Conservation (phyloP, 805 yeast genomes). For the Metschnikowia dekortorum region DNA sequence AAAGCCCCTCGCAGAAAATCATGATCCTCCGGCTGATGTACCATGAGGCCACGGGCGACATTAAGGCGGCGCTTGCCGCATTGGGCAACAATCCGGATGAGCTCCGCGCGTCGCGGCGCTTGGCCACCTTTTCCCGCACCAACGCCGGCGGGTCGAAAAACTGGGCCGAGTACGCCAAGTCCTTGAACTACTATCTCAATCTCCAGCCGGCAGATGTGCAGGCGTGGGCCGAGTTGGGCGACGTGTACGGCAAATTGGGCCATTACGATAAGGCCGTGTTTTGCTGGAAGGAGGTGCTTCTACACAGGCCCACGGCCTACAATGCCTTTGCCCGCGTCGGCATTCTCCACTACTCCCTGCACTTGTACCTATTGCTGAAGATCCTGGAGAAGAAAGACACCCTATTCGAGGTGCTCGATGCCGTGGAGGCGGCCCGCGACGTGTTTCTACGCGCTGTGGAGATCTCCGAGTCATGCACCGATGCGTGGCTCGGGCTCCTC, state of each 20-base stretch:
- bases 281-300: conserved; percentile 65
- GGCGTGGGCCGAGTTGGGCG: conserved; percentile 74
- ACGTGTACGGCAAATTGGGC: conserved; percentile 56
- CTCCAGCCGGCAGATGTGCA: conserved; percentile 70
- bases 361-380: conserved; percentile 16
- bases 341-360: conserved; percentile 27
- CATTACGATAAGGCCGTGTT: conserved; percentile 64
- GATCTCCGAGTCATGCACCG: conserved; percentile 59
- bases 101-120: conserved; percentile 32
- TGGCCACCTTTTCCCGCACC: conserved; percentile 30
- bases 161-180: conserved; percentile 43
- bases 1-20: conserved; percentile 48
- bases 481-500: conserved; percentile 73
- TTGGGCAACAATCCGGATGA: conserved; percentile 33
- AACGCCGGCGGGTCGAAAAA: conserved; percentile 17
- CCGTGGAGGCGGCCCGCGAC: conserved; percentile 32
- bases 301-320: conserved; percentile 67
- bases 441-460: conserved; percentile 72
- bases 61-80: conserved; percentile 23
- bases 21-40: conserved; percentile 51
- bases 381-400: conserved; percentile 27
- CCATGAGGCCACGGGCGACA: conserved; percentile 49
- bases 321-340: conserved; percentile 63
- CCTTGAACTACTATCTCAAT: conserved; percentile 52
- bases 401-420: conserved; percentile 21